These are phyloP conservation scores for Periglandula ipomoeae DNA, from an alignment of 2,329 filamentous ascomycete genomes.

Conservation along the genomic window DNA sequence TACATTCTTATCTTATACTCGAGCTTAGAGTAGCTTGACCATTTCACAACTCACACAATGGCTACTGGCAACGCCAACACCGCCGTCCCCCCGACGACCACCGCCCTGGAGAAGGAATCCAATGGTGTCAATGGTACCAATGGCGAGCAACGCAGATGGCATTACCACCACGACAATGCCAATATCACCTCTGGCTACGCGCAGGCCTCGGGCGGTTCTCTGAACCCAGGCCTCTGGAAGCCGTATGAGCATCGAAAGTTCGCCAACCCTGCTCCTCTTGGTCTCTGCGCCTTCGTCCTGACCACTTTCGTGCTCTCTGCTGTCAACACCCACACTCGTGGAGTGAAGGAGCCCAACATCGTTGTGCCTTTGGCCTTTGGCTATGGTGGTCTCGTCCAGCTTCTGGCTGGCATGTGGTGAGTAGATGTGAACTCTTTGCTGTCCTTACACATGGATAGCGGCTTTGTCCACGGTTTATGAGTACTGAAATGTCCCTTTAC, in stretches of 20 bases:
- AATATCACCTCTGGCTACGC: constrained; percentile 13
- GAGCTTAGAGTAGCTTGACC: background rate
- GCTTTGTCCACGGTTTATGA: background rate
- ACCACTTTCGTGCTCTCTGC: constrained; percentile 73
- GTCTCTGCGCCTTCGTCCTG: constrained; percentile 69
- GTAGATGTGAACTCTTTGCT: too few relatives aligned
- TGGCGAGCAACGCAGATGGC: constrained; percentile 8
- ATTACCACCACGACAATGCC: constrained; percentile 18
- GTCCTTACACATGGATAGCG: too few relatives aligned
- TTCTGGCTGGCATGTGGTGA: constrained; percentile 81
- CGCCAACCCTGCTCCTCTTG: constrained; percentile 70
- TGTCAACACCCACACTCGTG: constrained; percentile 60
- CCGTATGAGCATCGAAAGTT: constrained; percentile 59
- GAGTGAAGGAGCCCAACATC: constrained; percentile 52
- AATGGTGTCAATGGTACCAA: constrained; percentile 6
- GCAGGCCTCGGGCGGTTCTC: constrained; percentile 46
- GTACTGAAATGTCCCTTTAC: background rate
- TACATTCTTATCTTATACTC: background rate
- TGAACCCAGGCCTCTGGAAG: constrained; percentile 62
- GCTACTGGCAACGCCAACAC: constrained; percentile 8
- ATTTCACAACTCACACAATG: constrained; percentile 5
- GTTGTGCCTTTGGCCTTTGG: constrained; percentile 61
- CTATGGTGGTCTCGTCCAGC: constrained; percentile 70
- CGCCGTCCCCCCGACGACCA: background rate
- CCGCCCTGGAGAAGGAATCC: constrained; percentile 12